A percentile compares a stretch with the other conserved stretches of the same genome.
phyloP scores from a whole-genome alignment of 352 stramenopile species.

The Pythium coloratum region DNA sequence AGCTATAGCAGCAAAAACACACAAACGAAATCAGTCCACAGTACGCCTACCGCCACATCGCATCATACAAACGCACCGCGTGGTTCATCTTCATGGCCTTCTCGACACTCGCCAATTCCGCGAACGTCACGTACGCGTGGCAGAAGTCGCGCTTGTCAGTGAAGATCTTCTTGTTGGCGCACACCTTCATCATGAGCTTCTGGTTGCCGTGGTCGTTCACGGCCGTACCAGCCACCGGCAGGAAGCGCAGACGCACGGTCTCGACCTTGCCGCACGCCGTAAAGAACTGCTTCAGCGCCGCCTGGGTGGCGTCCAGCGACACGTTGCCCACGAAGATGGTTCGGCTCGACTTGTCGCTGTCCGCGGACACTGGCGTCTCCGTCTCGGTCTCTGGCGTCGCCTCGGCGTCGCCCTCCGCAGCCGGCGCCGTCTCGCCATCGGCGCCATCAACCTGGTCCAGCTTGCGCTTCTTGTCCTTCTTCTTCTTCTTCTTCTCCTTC shows the following conservation, averaged over 20 bases:
- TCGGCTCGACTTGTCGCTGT: slow-evolving; percentile 68
- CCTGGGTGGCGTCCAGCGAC: slow-evolving; percentile 79
- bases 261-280: slow-evolving; percentile 85
- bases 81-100: slow-evolving; percentile 72
- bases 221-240: slow-evolving; percentile 84
- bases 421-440: slow-evolving; percentile 1
- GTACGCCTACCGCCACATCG: neutral
- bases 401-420: slow-evolving; percentile 21
- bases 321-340: slow-evolving; percentile 94
- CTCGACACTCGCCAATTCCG: slow-evolving; percentile 48
- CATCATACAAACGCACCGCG: slow-evolving; percentile 34
- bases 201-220: slow-evolving; percentile 89
- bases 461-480: slow-evolving; percentile 41
- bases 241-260: slow-evolving; percentile 77
- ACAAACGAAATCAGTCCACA: neutral
- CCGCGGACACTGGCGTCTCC: slow-evolving; percentile 14
- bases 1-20: slow-evolving; percentile 25
- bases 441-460: slow-evolving; percentile 10
- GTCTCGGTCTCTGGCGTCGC: neutral
- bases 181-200: slow-evolving; percentile 92
- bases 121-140: slow-evolving; percentile 92
- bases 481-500: slow-evolving; percentile 28
- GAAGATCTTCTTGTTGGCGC: slow-evolving; percentile 87
- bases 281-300: slow-evolving; percentile 84
- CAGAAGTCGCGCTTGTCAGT: slow-evolving; percentile 85